Evolutionary conservation across 805 yeast genomes (phyloP), one percentile per base, ranked within the genome.

Genomic region (Metschnikowia amazonensis): DNA sequence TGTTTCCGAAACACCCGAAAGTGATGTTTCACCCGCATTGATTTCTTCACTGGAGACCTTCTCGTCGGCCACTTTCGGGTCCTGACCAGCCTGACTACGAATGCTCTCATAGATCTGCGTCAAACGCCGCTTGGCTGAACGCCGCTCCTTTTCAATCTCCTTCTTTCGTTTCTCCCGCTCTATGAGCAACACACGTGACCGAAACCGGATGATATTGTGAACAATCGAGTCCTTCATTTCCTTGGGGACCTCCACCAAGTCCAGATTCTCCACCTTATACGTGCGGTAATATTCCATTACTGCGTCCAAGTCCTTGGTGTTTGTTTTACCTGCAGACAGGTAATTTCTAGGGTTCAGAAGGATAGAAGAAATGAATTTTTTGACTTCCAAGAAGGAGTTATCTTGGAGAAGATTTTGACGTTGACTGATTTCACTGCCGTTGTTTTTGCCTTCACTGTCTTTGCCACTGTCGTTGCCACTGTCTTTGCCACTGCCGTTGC

Each of bases 231-330:
- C 82, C 36, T 75, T 60, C 67, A 77, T 65, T 21, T 76, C 75
- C 20, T 64, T 60, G 2, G 87, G 86, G 3, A 82, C 75, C 51
- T 79, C 86, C 11, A 70, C 64, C 44, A 82, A 59, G 53, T 81
- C 86, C 37, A 67, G 64, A n/a, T 72, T 69, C 56, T 82, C 84
- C 27, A 82, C 76, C 44, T 73, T 70, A 57, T 82, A 82, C 27
- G 57, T 58, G 38, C 55, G 59, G 50, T 64, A 67, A 53, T 66
- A 64, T 25, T 63, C 58, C 52, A 65, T 56, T 11, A 66, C 70
- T 46, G 65, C 60, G 39, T 64, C 69, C 44, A 67, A 51, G 47
- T 64, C 70, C 41, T 66, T 71, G 2, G 69, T 65, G 2, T 66
- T 68, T n/a, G 41, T 25, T 8, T 39, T 39, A 2, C n/a, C 61